Percentiles rank a stretch among this genome's conserved stretches.
Conservation (phyloP, 768 basidiomycete genomes). For the Mycena maculata region DNA sequence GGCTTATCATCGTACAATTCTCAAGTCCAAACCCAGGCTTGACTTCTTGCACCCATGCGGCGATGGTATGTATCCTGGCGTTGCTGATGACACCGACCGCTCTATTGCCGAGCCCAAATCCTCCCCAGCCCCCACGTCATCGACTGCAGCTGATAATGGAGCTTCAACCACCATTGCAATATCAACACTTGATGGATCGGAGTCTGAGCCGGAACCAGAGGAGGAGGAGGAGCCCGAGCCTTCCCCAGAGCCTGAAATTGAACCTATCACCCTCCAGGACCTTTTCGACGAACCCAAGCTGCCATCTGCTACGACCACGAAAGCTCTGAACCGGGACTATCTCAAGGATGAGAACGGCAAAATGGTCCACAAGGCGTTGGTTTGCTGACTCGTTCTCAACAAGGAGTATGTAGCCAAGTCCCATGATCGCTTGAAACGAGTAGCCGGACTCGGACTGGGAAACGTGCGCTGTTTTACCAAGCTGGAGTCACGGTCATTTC, state of each 20-base stretch:
- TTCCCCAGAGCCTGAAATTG: too few relatives aligned
- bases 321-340: background rate
- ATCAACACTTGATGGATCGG: background rate
- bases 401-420: background rate
- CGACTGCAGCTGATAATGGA: background rate
- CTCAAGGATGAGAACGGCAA: background rate
- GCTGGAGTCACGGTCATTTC: background rate
- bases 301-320: too few relatives aligned
- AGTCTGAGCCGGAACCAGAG: too few relatives aligned
- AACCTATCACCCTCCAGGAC: too few relatives aligned
- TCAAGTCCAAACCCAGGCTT: background rate
- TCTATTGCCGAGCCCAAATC: background rate
- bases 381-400: constrained; percentile 8
- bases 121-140: background rate
- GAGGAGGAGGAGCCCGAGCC: too few relatives aligned
- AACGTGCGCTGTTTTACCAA: background rate
- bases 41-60: background rate
- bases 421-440: background rate
- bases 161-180: background rate
- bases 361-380: constrained; percentile 6
- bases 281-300: too few relatives aligned
- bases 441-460: background rate
- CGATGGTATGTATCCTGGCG: background rate
- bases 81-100: background rate
- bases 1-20: too few relatives aligned